A percentile compares a stretch with the other conserved stretches of the same genome.
Evolutionary conservation across 2,329 filamentous ascomycete genomes (phyloP).

Genomic region (Arthroderma uncinatum): DNA sequence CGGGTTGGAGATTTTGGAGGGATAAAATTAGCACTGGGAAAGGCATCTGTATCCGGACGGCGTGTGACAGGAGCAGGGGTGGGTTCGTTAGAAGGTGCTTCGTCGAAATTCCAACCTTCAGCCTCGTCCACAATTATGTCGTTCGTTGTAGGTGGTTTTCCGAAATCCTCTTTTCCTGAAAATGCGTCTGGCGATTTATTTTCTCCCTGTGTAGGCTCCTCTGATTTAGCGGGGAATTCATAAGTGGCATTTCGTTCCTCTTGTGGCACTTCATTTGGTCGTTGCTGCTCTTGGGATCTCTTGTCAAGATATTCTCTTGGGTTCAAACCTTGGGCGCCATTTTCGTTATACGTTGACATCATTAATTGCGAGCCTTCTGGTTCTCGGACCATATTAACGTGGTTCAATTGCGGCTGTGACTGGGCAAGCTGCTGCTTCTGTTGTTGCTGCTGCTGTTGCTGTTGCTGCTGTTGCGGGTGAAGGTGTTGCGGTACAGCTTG

Average conservation of each 20-base stretch:
- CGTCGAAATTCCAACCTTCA: constrained; percentile 91
- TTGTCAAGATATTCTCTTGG: constrained; percentile 33
- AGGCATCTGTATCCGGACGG: constrained; percentile 75
- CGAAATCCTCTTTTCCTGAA: constrained; percentile 25
- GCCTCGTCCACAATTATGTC: constrained; percentile 37
- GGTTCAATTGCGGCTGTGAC: constrained; percentile 39
- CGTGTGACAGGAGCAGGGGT: constrained; percentile 38
- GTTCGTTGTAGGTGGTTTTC: neutral
- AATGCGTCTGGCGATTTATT: constrained; percentile 36
- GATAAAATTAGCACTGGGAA: constrained; percentile 68
- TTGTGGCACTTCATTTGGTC: constrained; percentile 43
- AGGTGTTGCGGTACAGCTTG: constrained; percentile 42
- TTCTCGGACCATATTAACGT: constrained; percentile 40
- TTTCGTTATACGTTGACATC: constrained; percentile 34
- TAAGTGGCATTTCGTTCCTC: constrained; percentile 21
- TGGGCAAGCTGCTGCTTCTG: constrained; percentile 23
- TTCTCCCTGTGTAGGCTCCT: neutral
- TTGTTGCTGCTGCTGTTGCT: constrained; percentile 25
- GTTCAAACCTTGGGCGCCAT: constrained; percentile 22
- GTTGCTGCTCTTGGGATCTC: constrained; percentile 32
- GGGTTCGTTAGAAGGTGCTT: constrained; percentile 47
- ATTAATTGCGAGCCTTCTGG: constrained; percentile 49
- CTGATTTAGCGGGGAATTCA: constrained; percentile 1
- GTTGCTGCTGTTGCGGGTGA: constrained; percentile 29
- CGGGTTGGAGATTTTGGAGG: constrained; percentile 70